Conservation (phyloP, 768 basidiomycete species). For the Lactarius pseudohatsudake region DNA sequence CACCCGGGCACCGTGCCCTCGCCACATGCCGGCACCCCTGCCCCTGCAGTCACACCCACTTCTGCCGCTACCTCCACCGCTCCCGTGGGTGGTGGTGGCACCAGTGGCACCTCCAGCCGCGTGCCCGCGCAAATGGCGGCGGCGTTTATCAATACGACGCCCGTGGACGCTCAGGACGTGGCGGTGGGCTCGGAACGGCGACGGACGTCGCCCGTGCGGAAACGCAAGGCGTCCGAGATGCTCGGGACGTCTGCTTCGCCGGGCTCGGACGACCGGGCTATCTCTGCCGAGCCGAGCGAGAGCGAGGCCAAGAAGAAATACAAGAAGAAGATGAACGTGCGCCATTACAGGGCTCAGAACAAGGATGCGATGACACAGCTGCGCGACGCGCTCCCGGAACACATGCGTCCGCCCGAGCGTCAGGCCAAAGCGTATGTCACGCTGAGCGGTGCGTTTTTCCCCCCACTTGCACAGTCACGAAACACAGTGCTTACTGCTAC, state of each 20-base stretch:
- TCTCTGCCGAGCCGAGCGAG: slow-evolving; percentile 24
- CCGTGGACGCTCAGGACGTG: slow-evolving; percentile 12
- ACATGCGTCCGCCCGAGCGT: slow-evolving; percentile 26
- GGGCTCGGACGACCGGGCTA: slow-evolving; percentile 15
- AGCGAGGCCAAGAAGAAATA: slow-evolving; percentile 28
- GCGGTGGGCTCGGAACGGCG: not conserved
- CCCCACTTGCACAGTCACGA: not conserved
- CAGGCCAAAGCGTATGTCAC: slow-evolving; percentile 26
- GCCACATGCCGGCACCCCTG: not conserved
- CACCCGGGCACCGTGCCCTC: slow-evolving; percentile 8
- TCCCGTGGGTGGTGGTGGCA: not conserved
- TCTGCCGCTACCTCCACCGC: not conserved
- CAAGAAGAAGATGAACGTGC: slow-evolving; percentile 29
- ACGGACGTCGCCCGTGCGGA: slow-evolving; percentile 16
- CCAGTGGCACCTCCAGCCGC: not conserved
- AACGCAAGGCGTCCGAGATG: slow-evolving; percentile 28
- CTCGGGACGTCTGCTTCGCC: slow-evolving; percentile 16
- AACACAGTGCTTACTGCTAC: not conserved
- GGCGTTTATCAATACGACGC: slow-evolving; percentile 19
- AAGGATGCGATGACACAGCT: slow-evolving; percentile 28
- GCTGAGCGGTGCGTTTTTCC: slow-evolving; percentile 22
- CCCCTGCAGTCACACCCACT: not conserved
- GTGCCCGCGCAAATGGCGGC: not conserved
- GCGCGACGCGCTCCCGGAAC: slow-evolving; percentile 26
- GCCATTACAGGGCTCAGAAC: slow-evolving; percentile 27